Percentiles rank a stretch among this genome's conserved stretches.
Conservation (phyloP, 345 rosid genomes). For the Rhodamnia argentea region DNA sequence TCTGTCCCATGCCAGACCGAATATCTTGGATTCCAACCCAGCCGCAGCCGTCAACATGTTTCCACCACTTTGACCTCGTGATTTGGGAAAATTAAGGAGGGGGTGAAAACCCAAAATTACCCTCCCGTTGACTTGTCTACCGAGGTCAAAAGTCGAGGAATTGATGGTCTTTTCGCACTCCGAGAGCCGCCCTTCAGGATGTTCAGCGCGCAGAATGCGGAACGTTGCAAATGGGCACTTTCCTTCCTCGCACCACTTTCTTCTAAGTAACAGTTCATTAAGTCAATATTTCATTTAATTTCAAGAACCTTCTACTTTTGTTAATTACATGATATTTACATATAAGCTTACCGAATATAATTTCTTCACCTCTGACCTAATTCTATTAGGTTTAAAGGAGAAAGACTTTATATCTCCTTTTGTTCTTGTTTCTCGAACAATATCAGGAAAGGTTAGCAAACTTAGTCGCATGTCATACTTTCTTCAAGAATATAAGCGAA, state of each 20-base stretch:
- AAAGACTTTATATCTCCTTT: too few species aligned
- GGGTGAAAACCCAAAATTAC: not conserved
- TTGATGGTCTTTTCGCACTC: not conserved
- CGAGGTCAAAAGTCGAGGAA: not conserved
- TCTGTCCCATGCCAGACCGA: not conserved
- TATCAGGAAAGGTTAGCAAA: too few species aligned
- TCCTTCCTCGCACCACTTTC: not conserved
- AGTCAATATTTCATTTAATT: too few species aligned
- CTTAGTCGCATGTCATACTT: too few species aligned
- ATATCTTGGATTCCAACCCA: not conserved
- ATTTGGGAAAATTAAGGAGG: not conserved
- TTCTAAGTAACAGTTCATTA: not conserved
- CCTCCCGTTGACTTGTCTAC: accelerated
- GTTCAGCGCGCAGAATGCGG: not conserved
- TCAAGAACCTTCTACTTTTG: too few species aligned
- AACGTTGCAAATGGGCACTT: not conserved
- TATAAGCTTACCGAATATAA: too few species aligned
- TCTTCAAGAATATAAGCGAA: not conserved
- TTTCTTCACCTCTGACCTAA: too few species aligned
- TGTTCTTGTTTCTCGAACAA: too few species aligned
- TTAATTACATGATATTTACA: too few species aligned
- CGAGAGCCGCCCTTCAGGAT: not conserved
- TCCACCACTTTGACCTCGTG: not conserved
- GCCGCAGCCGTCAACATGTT: not conserved
- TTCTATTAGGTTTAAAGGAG: too few species aligned